phyloP scores from a whole-genome alignment of 1,284 basidiomycete genomes.

The Tilletia caries region DNA sequence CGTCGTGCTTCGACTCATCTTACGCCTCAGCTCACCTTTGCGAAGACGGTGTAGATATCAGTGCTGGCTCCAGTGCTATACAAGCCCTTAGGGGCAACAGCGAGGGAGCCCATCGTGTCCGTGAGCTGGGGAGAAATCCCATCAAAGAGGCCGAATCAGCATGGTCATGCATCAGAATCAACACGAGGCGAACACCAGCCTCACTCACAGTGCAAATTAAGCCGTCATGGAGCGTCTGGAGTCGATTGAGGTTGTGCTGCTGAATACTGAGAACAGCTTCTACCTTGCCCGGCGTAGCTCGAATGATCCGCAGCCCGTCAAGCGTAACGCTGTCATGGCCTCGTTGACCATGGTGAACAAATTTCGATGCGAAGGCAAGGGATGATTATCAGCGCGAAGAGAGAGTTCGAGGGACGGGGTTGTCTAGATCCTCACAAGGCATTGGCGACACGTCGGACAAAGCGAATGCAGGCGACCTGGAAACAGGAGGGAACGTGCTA shows the following conservation, averaged over 20 bases:
- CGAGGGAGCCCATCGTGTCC: conserved; percentile 78
- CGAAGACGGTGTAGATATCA: conserved; percentile 78
- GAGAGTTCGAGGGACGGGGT: not conserved
- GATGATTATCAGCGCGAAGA: not conserved
- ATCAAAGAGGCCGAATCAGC: not conserved
- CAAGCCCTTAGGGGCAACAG: conserved; percentile 74
- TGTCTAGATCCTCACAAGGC: not conserved
- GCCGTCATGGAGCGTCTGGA: conserved; percentile 70
- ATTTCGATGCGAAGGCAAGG: not conserved
- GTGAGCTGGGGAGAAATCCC: conserved; percentile 54
- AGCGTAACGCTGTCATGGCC: conserved; percentile 47
- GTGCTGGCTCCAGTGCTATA: conserved; percentile 82
- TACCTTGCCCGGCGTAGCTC: conserved; percentile 38
- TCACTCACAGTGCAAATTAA: conserved; percentile 68
- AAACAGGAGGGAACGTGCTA: not conserved
- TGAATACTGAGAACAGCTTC: conserved; percentile 30
- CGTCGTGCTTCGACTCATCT: not conserved
- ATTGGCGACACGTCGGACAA: conserved; percentile 11
- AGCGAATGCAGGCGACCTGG: conserved; percentile 6
- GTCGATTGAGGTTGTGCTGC: conserved; percentile 43
- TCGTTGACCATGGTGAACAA: not conserved
- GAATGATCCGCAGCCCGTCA: conserved; percentile 29
- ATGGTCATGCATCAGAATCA: not conserved
- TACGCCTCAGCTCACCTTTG: conserved; percentile 57
- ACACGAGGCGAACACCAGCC: too few species aligned